These are phyloP conservation scores for Boletellus sp. DNA, from an alignment of 768 basidiomycete species.

Conservation along the genomic window DNA sequence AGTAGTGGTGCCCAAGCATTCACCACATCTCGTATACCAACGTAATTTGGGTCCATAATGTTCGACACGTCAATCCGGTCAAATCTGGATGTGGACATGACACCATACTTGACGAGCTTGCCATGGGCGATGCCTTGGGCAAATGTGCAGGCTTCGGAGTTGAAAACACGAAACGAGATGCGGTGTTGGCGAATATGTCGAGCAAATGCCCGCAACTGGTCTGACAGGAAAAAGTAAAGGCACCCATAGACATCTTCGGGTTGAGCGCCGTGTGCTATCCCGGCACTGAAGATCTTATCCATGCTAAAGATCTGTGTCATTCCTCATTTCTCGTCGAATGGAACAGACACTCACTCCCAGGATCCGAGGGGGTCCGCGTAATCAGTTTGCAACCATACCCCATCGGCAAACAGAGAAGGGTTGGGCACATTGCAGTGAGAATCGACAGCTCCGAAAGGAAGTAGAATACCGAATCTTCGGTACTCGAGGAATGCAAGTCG, in stretches of 20 bases:
- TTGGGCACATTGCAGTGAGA: conserved; percentile 42
- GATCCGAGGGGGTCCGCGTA: conserved; percentile 44
- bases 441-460: conserved; percentile 45
- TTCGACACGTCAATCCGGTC: conserved; percentile 51
- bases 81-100: conserved; percentile 31
- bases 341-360: conserved; percentile 41
- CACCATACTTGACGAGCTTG: conserved; percentile 7
- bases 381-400: conserved; percentile 42
- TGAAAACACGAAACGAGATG: conserved; percentile 33
- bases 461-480: conserved; percentile 39
- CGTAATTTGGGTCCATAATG: conserved; percentile 41
- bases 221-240: conserved; percentile 44
- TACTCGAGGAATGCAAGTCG: conserved; percentile 41
- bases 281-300: conserved; percentile 37
- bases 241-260: conserved; percentile 48
- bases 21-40: conserved; percentile 35
- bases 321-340: background rate
- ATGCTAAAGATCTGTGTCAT: conserved; percentile 30
- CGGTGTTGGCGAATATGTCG: conserved; percentile 32
- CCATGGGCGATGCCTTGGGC: conserved; percentile 34
- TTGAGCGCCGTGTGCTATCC: conserved; percentile 36
- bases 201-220: conserved; percentile 38
- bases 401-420: conserved; percentile 44
- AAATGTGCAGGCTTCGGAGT: conserved; percentile 40
- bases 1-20: conserved; percentile 39